These are phyloP conservation scores for Xylariaceae sp. DNA, from an alignment of 2,329 filamentous ascomycete genomes.

Conservation along the genomic window DNA sequence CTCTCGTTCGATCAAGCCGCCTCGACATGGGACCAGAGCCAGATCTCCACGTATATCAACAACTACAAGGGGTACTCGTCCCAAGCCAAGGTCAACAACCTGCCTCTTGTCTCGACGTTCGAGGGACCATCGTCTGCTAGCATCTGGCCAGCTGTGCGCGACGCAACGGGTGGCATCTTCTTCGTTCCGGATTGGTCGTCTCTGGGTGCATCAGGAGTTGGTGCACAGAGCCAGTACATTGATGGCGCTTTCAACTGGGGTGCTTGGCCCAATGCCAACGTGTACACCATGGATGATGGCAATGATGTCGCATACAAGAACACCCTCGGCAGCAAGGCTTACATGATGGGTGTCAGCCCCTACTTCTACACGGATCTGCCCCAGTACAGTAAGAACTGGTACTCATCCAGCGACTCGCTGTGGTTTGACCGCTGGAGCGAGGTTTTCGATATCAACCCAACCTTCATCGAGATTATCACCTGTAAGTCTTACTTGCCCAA, in stretches of 20 bases:
- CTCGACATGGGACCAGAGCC: constrained; percentile 27
- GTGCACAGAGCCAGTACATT: constrained; percentile 21
- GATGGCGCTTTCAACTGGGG: constrained; percentile 44
- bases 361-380: constrained; percentile 47
- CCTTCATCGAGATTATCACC: constrained; percentile 54
- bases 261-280: constrained; percentile 45
- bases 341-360: constrained; percentile 48
- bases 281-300: constrained; percentile 36
- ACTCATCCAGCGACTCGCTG: constrained; percentile 51
- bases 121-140: constrained; percentile 43
- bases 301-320: constrained; percentile 40
- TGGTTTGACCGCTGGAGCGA: constrained; percentile 58
- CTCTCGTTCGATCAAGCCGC: constrained; percentile 36
- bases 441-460: constrained; percentile 47
- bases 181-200: constrained; percentile 48
- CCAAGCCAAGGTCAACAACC: constrained; percentile 40
- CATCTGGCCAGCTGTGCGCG: constrained; percentile 42
- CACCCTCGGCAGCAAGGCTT: constrained; percentile 40
- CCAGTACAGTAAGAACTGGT: constrained; percentile 49
- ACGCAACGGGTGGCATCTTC: constrained; percentile 36
- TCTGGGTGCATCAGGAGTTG: constrained; percentile 37
- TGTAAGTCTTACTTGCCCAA: constrained; percentile 35
- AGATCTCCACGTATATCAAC: constrained; percentile 34
- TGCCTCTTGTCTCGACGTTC: constrained; percentile 51
- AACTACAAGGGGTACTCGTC: constrained; percentile 36